These are phyloP conservation scores for Parastagonospora avenae DNA, from an alignment of 2,329 filamentous ascomycete species.

Conservation along the genomic window DNA sequence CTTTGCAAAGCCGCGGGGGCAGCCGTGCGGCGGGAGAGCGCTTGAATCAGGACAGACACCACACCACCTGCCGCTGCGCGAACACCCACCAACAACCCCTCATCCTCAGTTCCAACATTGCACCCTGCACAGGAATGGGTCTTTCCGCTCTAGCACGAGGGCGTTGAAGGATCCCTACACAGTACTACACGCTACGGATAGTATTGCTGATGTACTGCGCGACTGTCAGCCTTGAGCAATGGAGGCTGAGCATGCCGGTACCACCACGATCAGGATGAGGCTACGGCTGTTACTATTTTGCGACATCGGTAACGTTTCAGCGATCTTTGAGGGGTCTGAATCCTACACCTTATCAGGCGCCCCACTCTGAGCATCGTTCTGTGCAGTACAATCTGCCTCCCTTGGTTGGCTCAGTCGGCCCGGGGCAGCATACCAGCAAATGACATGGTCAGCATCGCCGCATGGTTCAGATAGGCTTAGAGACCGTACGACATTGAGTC, in stretches of 20 bases:
- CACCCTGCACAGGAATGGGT: neutral
- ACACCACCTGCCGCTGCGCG: neutral
- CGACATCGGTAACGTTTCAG: neutral
- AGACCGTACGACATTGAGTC: conserved; percentile 2
- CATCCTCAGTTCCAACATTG: neutral
- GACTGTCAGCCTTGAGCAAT: conserved; percentile 3
- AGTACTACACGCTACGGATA: neutral
- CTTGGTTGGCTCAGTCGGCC: neutral
- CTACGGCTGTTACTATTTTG: conserved; percentile 1
- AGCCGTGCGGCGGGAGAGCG: neutral
- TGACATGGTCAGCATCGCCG: neutral
- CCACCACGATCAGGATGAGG: neutral
- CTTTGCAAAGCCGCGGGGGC: no score
- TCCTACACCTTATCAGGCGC: neutral
- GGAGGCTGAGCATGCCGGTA: conserved; percentile 14
- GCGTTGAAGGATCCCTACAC: neutral
- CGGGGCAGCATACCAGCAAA: neutral
- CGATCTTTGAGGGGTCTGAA: neutral
- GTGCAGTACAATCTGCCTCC: neutral
- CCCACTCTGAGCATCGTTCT: neutral
- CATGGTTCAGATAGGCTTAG: conserved; percentile 5
- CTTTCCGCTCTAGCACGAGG: neutral
- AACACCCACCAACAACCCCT: neutral
- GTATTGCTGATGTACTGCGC: neutral
- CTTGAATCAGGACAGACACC: no score